Evolutionary conservation across 1,284 basidiomycete species (phyloP).

Genomic region (Takashimella tepidaria): DNA sequence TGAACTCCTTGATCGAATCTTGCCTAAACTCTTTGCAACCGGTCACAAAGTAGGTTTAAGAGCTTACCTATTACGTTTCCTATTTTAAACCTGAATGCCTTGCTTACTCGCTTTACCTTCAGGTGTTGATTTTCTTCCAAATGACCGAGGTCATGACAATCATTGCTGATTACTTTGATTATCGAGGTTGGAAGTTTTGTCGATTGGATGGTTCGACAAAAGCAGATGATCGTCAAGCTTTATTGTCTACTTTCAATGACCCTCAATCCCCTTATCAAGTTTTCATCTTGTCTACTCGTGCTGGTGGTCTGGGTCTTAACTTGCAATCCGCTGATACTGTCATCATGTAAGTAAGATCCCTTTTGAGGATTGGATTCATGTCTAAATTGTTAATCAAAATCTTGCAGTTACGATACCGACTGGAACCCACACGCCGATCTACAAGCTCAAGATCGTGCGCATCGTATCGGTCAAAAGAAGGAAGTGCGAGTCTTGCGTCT

Average conservation of each 20-base stretch:
- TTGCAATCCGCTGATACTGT: slow-evolving; percentile 98
- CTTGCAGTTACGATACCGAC: slow-evolving; percentile 52
- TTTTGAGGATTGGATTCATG: not conserved
- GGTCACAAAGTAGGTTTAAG: slow-evolving; percentile 81
- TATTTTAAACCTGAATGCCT: too few species aligned
- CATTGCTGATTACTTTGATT: slow-evolving; percentile 95
- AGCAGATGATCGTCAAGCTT: slow-evolving; percentile 90
- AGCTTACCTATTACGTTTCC: too few species aligned
- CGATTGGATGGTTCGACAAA: slow-evolving; percentile 97
- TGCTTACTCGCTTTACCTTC: too few species aligned
- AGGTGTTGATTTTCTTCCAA: slow-evolving; percentile 92
- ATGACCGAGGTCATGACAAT: slow-evolving; percentile 99
- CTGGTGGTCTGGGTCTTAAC: slow-evolving; percentile 96
- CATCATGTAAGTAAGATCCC: slow-evolving; percentile 70
- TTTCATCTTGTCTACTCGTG: slow-evolving; percentile 94
- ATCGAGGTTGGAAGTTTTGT: slow-evolving; percentile 83
- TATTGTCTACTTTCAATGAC: slow-evolving; percentile 88
- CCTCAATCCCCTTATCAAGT: slow-evolving; percentile 84
- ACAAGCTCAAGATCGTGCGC: slow-evolving; percentile 75
- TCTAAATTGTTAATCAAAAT: not conserved
- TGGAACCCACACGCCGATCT: slow-evolving; percentile 98
- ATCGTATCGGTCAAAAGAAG: slow-evolving; percentile 99
- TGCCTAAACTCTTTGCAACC: slow-evolving; percentile 90
- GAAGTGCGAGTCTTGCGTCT: slow-evolving; percentile 94
- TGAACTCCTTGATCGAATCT: slow-evolving; percentile 84